Evolutionary conservation across 176 grass and related monocot genomes (phyloP).

Genomic region (Calamus simplicifolius): DNA sequence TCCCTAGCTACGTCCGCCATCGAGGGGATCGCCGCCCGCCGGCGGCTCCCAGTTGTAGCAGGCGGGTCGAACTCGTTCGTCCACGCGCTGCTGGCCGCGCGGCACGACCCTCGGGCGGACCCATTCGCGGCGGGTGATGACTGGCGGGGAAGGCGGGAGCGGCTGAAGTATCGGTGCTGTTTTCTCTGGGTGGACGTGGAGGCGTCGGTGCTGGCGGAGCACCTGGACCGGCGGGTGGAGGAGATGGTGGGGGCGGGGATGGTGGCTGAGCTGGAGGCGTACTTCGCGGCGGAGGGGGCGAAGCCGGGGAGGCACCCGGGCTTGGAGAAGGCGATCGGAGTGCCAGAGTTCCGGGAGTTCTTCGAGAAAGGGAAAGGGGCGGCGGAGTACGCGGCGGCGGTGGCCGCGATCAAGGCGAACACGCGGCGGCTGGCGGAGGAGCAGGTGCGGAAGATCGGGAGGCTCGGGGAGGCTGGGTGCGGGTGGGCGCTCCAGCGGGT

Average conservation of each 20-base stretch:
- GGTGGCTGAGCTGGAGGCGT: constrained; percentile 50
- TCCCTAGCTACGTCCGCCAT: constrained; percentile 15
- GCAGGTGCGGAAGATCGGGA: constrained; percentile 57
- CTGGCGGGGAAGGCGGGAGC: constrained; percentile 12
- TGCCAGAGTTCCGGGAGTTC: constrained; percentile 52
- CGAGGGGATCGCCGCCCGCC: constrained; percentile 8
- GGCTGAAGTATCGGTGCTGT: constrained; percentile 52
- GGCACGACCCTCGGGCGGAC: constrained; percentile 8
- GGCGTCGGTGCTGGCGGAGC: constrained; percentile 25
- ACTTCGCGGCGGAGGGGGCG: constrained; percentile 36
- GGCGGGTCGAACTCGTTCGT: constrained; percentile 80
- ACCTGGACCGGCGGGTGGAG: constrained; percentile 67
- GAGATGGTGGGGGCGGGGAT: constrained; percentile 60
- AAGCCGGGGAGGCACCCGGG: constrained; percentile 30
- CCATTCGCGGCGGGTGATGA: constrained; percentile 24
- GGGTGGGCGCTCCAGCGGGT: constrained; percentile 47
- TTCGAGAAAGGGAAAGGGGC: constrained; percentile 10
- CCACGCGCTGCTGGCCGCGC: constrained; percentile 46
- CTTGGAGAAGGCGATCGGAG: constrained; percentile 70
- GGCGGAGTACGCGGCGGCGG: constrained; percentile 22
- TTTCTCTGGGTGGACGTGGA: constrained; percentile 71
- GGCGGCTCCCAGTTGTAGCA: constrained; percentile 42
- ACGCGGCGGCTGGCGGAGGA: constrained; percentile 42
- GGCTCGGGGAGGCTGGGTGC: constrained; percentile 33
- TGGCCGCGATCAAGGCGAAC: constrained; percentile 59